Conservation (phyloP, 331 rosid genomes). For the Quercus tomentella region DNA sequence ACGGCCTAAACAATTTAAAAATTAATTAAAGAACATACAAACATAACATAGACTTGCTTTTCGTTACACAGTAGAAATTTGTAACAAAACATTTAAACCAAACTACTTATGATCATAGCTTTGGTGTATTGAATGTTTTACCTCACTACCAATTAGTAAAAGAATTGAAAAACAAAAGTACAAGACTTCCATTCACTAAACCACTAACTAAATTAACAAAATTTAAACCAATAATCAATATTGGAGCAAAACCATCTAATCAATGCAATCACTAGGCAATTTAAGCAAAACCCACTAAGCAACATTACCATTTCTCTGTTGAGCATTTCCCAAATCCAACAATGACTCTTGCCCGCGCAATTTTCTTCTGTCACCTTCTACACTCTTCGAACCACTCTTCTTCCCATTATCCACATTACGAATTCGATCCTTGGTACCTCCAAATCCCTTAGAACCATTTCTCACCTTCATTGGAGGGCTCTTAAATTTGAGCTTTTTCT, state of each 20-base stretch:
- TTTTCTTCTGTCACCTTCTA: constrained; percentile 21
- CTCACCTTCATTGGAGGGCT: constrained; percentile 36
- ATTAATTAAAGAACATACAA: constrained; percentile 1
- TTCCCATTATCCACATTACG: constrained; percentile 14
- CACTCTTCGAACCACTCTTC: constrained; percentile 12
- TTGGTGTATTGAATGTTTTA: too few relatives aligned
- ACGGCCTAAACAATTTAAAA: constrained; percentile 47
- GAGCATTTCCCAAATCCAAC: constrained; percentile 4
- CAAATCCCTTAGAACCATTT: constrained; percentile 62
- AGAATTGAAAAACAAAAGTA: neutral
- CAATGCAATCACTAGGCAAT: neutral
- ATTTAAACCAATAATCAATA: neutral
- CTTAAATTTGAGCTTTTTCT: constrained; percentile 51
- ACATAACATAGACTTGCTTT: too few relatives aligned
- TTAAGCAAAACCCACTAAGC: neutral
- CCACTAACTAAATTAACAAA: neutral
- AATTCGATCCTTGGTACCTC: constrained; percentile 21
- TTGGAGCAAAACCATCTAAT: constrained; percentile 3
- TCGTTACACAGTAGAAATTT: neutral
- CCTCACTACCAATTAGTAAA: neutral
- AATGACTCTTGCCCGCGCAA: neutral
- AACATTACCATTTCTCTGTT: constrained; percentile 49
- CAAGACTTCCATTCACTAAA: neutral
- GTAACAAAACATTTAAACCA: neutral
- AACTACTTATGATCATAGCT: neutral